Base-by-base conservation (phyloP, 495 filamentous ascomycete genomes). In the Aspergillus panamensis region DNA sequence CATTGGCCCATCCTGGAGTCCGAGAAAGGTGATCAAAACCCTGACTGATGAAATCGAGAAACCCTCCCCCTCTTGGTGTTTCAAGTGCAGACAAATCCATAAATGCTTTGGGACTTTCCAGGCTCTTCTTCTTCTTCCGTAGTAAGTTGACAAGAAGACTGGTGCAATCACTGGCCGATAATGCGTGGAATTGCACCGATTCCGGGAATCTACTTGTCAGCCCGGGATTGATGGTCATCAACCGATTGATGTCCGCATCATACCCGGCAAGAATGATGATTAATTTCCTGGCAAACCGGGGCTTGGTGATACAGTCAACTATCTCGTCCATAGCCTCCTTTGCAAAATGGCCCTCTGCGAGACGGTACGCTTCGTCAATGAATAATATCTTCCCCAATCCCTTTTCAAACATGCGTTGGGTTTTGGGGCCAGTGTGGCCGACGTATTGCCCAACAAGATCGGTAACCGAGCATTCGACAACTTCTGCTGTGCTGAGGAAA, bases 181-280 rank as follows among this genome's bases (percentile, higher is more conserved):
- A 53, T 9, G 61, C 47, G 0, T 57, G 57, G 55, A 84, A 85
- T 2, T 71, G 57, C 8, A 85, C 54, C 25, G 73, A 69, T 13
- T 80, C 79, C 0, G 80, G 67, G 66, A 84, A 84, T 6, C 80
- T 76, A 58, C 81, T 81, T 1, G 73, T 72, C 7, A 85, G 62
- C 2, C 81, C 81, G 0, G 70, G 68, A 47, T 84, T 83, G 9
- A 71, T 65, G 2, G 67, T 53, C 81, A 92, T 83, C 1, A 94
- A 77, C 0, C 78, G 73, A 63, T 92, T 84, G 61, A 92, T 91
- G 32, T 91, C 85, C 0, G 72, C 35, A 55, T 69, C 67, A 47
- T 92, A 91, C 2, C 89, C 89, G 0, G 90, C 89, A 0, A 92
- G 75, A 43, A 94, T 89, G 14, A 88, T 77, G 42, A 94, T 76